Percentiles rank a stretch among this genome's conserved stretches.
Conservation (phyloP, 2,329 filamentous ascomycete species). For the Mollisiaceae sp. region DNA sequence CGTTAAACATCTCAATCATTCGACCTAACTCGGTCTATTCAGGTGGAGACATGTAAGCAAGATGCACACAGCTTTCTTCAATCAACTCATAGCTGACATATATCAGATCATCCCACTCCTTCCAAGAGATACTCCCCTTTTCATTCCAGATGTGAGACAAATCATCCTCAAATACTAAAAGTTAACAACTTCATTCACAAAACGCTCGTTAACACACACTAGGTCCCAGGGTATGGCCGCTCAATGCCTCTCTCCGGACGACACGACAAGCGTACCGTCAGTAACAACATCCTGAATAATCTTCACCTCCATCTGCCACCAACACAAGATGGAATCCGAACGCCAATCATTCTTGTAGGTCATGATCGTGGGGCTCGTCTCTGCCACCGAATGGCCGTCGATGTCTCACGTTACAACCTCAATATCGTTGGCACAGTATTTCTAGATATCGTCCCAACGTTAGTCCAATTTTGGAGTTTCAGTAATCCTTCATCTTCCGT, state of each 20-base stretch:
- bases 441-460: conserved; percentile 56
- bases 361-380: conserved; percentile 57
- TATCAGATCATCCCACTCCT: conserved; percentile 46
- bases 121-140: conserved; percentile 48
- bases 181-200: background rate
- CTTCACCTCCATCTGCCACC: conserved; percentile 43
- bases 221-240: conserved; percentile 53
- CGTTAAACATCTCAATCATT: no score
- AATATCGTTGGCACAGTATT: conserved; percentile 48
- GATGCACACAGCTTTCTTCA: background rate
- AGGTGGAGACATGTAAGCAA: conserved; percentile 32
- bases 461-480: conserved; percentile 51
- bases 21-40: background rate
- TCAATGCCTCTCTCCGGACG: conserved; percentile 43
- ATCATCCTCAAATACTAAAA: background rate
- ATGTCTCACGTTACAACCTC: conserved; percentile 33
- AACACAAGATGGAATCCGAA: conserved; percentile 13
- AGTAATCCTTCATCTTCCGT: conserved; percentile 44
- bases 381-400: conserved; percentile 53
- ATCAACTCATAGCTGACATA: conserved; percentile 1
- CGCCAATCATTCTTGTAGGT: conserved; percentile 50
- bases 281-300: conserved; percentile 48
- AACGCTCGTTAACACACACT: background rate
- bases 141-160: conserved; percentile 47
- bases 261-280: conserved; percentile 48